These are phyloP conservation scores for Rhizopus microsporus DNA, from an alignment of 371 early-diverging fungal genomes.

Conservation along the genomic window DNA sequence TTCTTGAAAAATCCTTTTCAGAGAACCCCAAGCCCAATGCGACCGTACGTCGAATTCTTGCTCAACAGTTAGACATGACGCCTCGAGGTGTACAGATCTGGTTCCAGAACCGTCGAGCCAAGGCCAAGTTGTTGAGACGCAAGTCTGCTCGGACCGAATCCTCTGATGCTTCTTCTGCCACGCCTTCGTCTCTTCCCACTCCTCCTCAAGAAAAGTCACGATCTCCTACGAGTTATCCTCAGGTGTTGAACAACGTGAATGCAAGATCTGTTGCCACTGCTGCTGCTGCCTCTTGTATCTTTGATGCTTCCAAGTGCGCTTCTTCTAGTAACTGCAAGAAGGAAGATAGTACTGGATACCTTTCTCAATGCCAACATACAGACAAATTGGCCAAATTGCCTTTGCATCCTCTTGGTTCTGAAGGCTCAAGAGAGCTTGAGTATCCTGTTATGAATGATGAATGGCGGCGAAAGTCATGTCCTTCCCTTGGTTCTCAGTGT, in stretches of 20 bases:
- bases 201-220: not conserved
- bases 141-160: slow-evolving; percentile 10
- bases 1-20: slow-evolving; percentile 61
- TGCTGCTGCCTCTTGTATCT: slow-evolving; percentile 26
- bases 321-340: not conserved
- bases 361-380: not conserved
- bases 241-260: slow-evolving; percentile 25
- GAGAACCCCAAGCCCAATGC: slow-evolving; percentile 71
- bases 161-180: no score
- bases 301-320: slow-evolving; percentile 2
- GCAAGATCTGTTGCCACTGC: slow-evolving; percentile 13
- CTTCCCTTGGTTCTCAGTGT: slow-evolving; percentile 7
- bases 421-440: not conserved
- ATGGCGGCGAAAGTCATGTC: slow-evolving; percentile 31
- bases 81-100: slow-evolving; percentile 86
- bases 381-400: slow-evolving; percentile 20
- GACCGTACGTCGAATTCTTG: slow-evolving; percentile 68
- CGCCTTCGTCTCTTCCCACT: slow-evolving; percentile 5
- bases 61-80: slow-evolving; percentile 75
- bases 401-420: slow-evolving; percentile 26
- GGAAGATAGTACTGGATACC: not conserved
- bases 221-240: not conserved
- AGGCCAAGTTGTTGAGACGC: slow-evolving; percentile 50
- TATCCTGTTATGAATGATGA: slow-evolving; percentile 12
- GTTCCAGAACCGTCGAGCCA: slow-evolving; percentile 93